phyloP scores from a whole-genome alignment of 1,284 basidiomycete species.

The Marasmius oreades region DNA sequence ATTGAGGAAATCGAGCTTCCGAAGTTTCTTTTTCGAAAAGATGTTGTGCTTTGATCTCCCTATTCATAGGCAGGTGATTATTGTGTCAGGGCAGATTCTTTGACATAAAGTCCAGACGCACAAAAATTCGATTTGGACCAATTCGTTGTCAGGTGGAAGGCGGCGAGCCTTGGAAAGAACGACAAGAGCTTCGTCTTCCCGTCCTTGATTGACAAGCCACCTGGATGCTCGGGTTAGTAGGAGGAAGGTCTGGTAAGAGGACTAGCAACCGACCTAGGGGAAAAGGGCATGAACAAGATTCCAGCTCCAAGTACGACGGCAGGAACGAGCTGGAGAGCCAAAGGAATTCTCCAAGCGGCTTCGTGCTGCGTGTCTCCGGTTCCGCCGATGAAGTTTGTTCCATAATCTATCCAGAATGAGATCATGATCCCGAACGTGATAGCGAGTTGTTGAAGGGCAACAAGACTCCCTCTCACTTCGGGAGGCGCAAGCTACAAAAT shows the following conservation, averaged over 20 bases:
- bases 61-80: conserved; percentile 19
- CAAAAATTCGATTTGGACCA: conserved; percentile 79
- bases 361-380: conserved; percentile 50
- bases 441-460: conserved; percentile 78
- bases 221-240: conserved; percentile 27
- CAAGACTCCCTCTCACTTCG: conserved; percentile 79
- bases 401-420: conserved; percentile 82
- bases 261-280: conserved; percentile 43
- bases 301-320: conserved; percentile 64
- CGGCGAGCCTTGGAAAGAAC: conserved; percentile 63
- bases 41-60: conserved; percentile 77
- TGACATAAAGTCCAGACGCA: conserved; percentile 27
- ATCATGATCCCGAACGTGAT: conserved; percentile 70
- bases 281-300: conserved; percentile 68
- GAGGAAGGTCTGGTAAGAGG: neutral
- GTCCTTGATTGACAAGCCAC: conserved; percentile 70
- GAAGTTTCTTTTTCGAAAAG: conserved; percentile 68
- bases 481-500: conserved; percentile 57
- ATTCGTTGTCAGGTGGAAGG: conserved; percentile 53
- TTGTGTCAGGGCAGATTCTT: neutral
- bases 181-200: conserved; percentile 69
- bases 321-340: conserved; percentile 74
- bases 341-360: conserved; percentile 75
- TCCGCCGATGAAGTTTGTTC: conserved; percentile 72
- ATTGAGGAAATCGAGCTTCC: conserved; percentile 54